These are phyloP conservation scores for Colletotrichum caudatum DNA, from an alignment of 2,329 filamentous ascomycete genomes.

Conservation along the genomic window DNA sequence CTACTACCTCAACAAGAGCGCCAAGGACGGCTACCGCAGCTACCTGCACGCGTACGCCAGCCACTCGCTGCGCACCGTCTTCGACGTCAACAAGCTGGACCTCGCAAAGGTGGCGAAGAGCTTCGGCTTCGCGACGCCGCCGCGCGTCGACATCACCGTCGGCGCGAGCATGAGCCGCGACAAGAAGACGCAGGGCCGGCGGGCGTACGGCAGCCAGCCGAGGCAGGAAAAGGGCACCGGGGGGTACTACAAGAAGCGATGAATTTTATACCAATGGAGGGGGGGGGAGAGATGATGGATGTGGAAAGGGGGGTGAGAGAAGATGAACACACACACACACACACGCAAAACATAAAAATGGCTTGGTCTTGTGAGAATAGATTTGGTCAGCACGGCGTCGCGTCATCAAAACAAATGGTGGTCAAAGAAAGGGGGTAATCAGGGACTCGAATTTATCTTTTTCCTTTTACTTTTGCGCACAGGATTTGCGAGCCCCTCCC, in stretches of 20 bases:
- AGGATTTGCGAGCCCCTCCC: too few relatives aligned
- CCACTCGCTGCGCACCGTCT: slow-evolving; percentile 68
- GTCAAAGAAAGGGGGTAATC: slow-evolving; percentile 35
- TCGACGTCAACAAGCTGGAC: slow-evolving; percentile 87
- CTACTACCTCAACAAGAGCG: slow-evolving; percentile 94
- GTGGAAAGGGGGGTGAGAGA: neutral
- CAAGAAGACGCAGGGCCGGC: slow-evolving; percentile 73
- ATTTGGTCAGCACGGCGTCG: slow-evolving; percentile 34
- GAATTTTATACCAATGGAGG: neutral
- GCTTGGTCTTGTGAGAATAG: slow-evolving; percentile 17
- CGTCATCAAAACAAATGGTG: slow-evolving; percentile 29
- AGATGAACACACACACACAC: too few relatives aligned
- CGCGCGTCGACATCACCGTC: slow-evolving; percentile 85
- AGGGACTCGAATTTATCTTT: slow-evolving; percentile 14
- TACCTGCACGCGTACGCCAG: slow-evolving; percentile 97
- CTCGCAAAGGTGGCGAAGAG: slow-evolving; percentile 85
- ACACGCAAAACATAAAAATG: neutral
- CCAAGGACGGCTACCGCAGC: slow-evolving; percentile 82
- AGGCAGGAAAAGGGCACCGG: slow-evolving; percentile 59
- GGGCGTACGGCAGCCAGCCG: slow-evolving; percentile 84
- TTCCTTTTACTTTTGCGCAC: neutral
- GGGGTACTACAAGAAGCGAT: slow-evolving; percentile 51
- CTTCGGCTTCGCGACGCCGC: slow-evolving; percentile 84
- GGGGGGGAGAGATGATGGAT: neutral
- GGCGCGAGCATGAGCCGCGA: slow-evolving; percentile 82